Evolutionary conservation across 805 yeast genomes (phyloP), one percentile per base, ranked within the genome.

Genomic region (Spathaspora hagerdaliae): DNA sequence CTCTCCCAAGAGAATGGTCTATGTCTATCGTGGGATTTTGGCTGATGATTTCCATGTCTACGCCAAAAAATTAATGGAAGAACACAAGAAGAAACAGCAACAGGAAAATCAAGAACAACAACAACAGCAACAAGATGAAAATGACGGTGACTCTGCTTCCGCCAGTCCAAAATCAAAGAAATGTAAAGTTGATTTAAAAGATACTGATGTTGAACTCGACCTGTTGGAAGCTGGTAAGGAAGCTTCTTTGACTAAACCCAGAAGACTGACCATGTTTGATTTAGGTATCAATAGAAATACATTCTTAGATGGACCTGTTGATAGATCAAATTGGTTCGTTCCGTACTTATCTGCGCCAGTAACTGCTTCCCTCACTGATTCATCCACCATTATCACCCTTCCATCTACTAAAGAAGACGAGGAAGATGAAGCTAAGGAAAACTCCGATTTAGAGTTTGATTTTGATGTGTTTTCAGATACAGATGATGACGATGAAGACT

Each of bases 1-100:
- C 13, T 82, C 89, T 2, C 96, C 96, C 42, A 83, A 87, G 58
- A 75, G 96, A 70, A 87, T 87, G 96, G 90, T 87, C 27, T 87
- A 87, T 57, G 90, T 85, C 41, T 87, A 87, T 63, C 79, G 94
- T 57, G 96, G 95, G 34, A 67, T 85, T 27, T 70, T 87, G 50
- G 78, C 92, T 29, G 74, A 80, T n/a, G 91, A 86, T 59, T 87
- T 83, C 64, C 83, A 83, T 54, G 65, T 81, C 35, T 87, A 83
- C 58, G 92, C 87, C 7, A 78, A 81, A 42, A 78, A 76, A 50
- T 81, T 83, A 39, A 76, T 81, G 70, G 85, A 80, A 48, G 60
- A 64, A 51, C 81, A 77, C 51, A 75, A 71, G 62, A 51, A 45
- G 32, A 51, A 55, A 43, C 51, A 51, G 42, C 40, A 33, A 34